phyloP scores from a whole-genome alignment of 768 basidiomycete species.

The Kondoa subrosea region DNA sequence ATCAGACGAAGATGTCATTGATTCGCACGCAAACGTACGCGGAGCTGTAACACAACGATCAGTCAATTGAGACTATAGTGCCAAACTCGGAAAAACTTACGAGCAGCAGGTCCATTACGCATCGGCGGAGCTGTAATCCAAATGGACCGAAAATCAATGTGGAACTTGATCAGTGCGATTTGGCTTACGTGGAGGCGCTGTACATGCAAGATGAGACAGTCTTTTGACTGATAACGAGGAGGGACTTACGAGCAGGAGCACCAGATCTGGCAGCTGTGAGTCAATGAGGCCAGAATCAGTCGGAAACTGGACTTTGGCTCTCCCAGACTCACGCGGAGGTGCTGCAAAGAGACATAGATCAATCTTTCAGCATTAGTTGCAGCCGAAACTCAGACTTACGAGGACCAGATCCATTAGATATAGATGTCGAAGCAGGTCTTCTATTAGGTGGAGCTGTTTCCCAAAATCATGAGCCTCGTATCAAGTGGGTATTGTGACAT shows the following conservation, averaged over 20 bases:
- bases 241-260: background rate
- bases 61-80: too few species aligned
- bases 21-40: background rate
- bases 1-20: too few species aligned
- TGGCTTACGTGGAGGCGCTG: slow-evolving; percentile 1
- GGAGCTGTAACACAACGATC: background rate
- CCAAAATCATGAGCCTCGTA: background rate
- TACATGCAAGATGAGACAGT: background rate
- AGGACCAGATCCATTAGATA: background rate
- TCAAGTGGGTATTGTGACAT: background rate
- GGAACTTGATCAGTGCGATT: background rate
- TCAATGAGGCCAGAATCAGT: background rate
- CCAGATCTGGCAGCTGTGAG: slow-evolving; percentile 1
- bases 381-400: background rate
- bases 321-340: background rate
- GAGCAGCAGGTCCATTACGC: background rate
- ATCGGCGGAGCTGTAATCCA: background rate
- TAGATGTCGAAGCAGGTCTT: background rate
- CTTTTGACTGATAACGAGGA: background rate
- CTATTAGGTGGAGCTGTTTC: background rate
- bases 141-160: background rate
- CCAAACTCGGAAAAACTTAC: too few species aligned
- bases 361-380: background rate
- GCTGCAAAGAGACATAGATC: background rate
- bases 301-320: background rate